phyloP scores from a whole-genome alignment of 2,329 filamentous ascomycete genomes.

The Rutstroemia sydowiana region DNA sequence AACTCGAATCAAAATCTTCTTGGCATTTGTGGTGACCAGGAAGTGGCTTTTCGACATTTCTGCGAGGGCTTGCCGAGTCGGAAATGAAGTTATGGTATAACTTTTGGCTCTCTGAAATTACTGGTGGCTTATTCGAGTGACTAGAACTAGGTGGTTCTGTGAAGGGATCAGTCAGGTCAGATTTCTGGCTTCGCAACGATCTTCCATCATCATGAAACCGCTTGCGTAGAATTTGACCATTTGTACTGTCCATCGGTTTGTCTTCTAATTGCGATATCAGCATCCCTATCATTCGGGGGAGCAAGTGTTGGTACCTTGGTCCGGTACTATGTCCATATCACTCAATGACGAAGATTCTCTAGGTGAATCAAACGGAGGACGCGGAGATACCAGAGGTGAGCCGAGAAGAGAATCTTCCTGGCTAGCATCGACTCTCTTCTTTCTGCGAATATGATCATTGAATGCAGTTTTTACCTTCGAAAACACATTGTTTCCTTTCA shows the following conservation, averaged over 20 bases:
- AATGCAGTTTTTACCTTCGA: constrained; percentile 17
- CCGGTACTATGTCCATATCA: constrained; percentile 17
- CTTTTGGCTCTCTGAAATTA: background rate
- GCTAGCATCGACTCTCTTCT: constrained; percentile 12
- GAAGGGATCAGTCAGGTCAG: background rate
- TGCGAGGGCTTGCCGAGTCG: background rate
- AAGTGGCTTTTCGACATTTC: background rate
- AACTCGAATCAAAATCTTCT: constrained; percentile 11
- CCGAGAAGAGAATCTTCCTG: constrained; percentile 14
- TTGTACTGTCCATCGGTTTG: background rate
- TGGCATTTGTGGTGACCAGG: background rate
- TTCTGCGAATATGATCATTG: constrained; percentile 14
- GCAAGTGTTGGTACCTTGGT: constrained; percentile 16
- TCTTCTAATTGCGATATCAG: background rate
- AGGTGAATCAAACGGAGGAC: constrained; percentile 3
- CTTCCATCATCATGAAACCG: background rate
- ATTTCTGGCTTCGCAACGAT: background rate
- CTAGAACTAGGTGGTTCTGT: background rate
- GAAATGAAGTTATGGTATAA: background rate
- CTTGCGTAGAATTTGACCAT: background rate
- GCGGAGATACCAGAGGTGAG: constrained; percentile 6
- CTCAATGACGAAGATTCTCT: background rate
- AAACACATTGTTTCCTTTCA: constrained; percentile 18
- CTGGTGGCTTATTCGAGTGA: background rate
- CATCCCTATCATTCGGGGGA: background rate